Conservation (phyloP, 1,284 basidiomycete genomes). For the Microbotryum scabiosae region DNA sequence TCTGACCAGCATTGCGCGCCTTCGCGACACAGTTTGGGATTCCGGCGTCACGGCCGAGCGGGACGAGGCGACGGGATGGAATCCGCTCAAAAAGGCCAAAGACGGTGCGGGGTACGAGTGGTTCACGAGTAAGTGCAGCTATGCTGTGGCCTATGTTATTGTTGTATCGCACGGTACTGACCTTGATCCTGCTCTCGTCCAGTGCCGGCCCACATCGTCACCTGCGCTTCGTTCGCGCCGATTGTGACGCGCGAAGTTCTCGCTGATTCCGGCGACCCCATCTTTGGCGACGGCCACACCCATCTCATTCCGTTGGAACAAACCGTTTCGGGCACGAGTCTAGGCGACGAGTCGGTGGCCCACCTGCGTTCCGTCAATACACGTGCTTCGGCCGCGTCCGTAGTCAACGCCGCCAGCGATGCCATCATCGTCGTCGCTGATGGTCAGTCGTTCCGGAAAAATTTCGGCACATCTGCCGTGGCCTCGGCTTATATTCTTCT, state of each 20-base stretch:
- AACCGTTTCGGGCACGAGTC: constrained; percentile 2
- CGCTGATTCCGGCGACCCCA: constrained; percentile 20
- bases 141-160: too few relatives aligned
- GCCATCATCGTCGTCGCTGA: constrained; percentile 30
- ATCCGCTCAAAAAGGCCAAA: constrained; percentile 15
- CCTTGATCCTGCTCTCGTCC: not conserved
- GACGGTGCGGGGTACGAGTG: constrained; percentile 21
- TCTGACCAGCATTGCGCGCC: not conserved
- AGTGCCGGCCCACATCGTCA: constrained; percentile 32
- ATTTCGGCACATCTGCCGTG: not conserved
- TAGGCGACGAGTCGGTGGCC: not conserved
- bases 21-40: constrained; percentile 14
- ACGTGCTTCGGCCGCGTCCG: not conserved
- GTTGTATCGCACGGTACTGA: not conserved
- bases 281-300: constrained; percentile 19
- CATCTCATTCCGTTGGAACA: constrained; percentile 16
- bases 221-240: constrained; percentile 32
- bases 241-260: constrained; percentile 18
- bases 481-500: not conserved
- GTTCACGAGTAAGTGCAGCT: constrained; percentile 19
- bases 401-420: constrained; percentile 9
- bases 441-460: constrained; percentile 9
- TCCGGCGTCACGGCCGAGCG: constrained; percentile 10
- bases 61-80: constrained; percentile 9
- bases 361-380: not conserved